Percentiles rank a stretch among this genome's conserved stretches.
Evolutionary conservation across 495 filamentous ascomycete genomes (phyloP).

Genomic region (Xylaria castorea): DNA sequence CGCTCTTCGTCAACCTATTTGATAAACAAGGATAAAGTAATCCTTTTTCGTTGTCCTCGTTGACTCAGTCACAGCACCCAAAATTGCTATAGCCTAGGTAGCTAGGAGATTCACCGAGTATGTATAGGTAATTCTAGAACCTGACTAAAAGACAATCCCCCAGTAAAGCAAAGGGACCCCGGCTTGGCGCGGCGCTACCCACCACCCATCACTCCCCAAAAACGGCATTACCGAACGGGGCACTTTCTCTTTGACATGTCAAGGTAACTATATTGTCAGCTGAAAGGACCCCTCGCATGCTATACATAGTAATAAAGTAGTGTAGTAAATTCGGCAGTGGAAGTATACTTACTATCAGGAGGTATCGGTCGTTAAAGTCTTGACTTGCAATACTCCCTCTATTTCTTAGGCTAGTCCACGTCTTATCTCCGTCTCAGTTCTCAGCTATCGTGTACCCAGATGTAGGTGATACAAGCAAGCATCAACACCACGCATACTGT

Average conservation of each 20-base stretch:
- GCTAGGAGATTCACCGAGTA: not conserved
- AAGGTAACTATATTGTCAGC: no score
- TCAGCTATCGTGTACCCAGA: no score
- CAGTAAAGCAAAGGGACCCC: not conserved
- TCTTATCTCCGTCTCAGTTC: no score
- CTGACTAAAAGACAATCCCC: not conserved
- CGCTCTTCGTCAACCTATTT: not conserved
- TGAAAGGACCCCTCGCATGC: no score
- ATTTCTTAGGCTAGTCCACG: no score
- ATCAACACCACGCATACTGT: no score
- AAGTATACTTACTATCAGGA: not conserved
- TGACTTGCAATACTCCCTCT: no score
- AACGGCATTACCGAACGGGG: constrained; percentile 17
- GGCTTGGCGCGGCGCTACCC: not conserved
- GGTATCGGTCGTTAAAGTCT: no score
- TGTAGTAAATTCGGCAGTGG: not conserved
- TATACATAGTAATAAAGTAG: not conserved
- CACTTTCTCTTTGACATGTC: not conserved
- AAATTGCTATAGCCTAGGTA: not conserved
- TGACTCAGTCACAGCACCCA: not conserved
- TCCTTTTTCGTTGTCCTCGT: not conserved
- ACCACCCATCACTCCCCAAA: not conserved
- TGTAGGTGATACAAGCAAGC: no score
- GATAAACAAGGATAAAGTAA: not conserved
- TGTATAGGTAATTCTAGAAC: constrained; percentile 2